Conservation (phyloP, 108 stramenopile genomes). For the Cyclostephanos tholiformis region DNA sequence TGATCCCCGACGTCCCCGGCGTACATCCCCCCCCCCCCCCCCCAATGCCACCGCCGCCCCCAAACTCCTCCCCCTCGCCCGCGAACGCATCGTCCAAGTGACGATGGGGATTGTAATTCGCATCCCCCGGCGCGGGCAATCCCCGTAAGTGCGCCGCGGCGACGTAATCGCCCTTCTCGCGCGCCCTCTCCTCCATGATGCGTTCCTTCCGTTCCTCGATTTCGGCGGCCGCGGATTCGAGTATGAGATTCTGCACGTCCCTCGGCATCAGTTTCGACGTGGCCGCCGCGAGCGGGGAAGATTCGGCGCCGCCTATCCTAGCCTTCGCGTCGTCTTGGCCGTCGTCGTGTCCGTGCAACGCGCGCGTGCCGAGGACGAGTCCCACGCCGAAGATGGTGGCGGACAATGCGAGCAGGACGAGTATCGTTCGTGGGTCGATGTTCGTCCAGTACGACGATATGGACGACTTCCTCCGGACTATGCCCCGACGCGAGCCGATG, state of each 20-base stretch:
- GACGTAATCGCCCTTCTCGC: slow-evolving; percentile 13
- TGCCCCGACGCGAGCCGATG: slow-evolving; percentile 28
- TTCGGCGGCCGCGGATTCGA: slow-evolving; percentile 39
- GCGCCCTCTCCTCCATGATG: slow-evolving; percentile 22
- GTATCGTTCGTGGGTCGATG: slow-evolving; percentile 27
- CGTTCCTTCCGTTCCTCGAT: slow-evolving; percentile 22
- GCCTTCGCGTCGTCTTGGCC: neutral
- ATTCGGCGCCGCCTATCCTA: slow-evolving; percentile 3
- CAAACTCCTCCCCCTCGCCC: slow-evolving; percentile 2
- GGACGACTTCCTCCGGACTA: neutral
- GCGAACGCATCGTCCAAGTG: slow-evolving; percentile 36
- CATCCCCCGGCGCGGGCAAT: slow-evolving; percentile 33
- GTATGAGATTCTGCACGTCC: slow-evolving; percentile 40
- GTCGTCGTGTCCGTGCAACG: slow-evolving; percentile 9
- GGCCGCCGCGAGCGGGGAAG: slow-evolving; percentile 32
- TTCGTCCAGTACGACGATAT: neutral
- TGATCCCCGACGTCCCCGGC: slow-evolving; percentile 19
- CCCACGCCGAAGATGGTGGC: slow-evolving; percentile 31
- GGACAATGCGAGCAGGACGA: slow-evolving; percentile 22
- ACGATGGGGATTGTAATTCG: slow-evolving; percentile 53
- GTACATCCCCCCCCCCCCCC: slow-evolving; percentile 27
- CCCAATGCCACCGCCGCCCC: slow-evolving; percentile 7
- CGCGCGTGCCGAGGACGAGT: slow-evolving; percentile 32
- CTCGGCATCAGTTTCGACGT: slow-evolving; percentile 15
- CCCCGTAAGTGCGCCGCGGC: slow-evolving; percentile 38